Evolutionary conservation across 176 grass and related monocot species (phyloP).

Genomic region (Carex pumila): DNA sequence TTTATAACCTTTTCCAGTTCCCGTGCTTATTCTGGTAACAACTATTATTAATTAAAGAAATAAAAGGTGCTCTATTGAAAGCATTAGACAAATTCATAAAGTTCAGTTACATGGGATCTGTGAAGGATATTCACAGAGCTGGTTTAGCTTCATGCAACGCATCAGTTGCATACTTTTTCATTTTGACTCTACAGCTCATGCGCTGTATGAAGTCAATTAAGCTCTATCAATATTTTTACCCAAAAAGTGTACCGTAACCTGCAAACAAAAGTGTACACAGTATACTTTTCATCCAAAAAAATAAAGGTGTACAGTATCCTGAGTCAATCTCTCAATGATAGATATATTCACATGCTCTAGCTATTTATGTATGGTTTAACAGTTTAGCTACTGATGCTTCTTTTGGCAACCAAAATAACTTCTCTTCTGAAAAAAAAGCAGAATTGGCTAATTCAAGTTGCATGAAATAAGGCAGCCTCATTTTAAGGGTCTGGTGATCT

Average conservation of each 20-base stretch:
- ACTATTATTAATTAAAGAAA: background rate
- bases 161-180: too few species aligned
- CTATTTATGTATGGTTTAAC: background rate
- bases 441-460: constrained; percentile 12
- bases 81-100: background rate
- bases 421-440: background rate
- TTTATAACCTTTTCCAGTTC: background rate
- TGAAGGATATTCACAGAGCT: too few species aligned
- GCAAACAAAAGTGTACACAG: background rate
- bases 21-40: background rate
- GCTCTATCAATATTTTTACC: too few species aligned
- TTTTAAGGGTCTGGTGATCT: constrained; percentile 9
- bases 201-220: too few species aligned
- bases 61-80: background rate
- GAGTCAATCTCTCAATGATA: background rate
- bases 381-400: background rate
- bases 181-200: too few species aligned
- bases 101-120: background rate
- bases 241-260: background rate
- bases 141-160: too few species aligned
- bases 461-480: constrained; percentile 1
- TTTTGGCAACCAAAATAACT: constrained; percentile 4
- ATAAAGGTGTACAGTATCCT: background rate
- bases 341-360: background rate
- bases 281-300: too few species aligned